Evolutionary conservation across 2,329 filamentous ascomycete genomes (phyloP).

Genomic region (Septoria linicola): DNA sequence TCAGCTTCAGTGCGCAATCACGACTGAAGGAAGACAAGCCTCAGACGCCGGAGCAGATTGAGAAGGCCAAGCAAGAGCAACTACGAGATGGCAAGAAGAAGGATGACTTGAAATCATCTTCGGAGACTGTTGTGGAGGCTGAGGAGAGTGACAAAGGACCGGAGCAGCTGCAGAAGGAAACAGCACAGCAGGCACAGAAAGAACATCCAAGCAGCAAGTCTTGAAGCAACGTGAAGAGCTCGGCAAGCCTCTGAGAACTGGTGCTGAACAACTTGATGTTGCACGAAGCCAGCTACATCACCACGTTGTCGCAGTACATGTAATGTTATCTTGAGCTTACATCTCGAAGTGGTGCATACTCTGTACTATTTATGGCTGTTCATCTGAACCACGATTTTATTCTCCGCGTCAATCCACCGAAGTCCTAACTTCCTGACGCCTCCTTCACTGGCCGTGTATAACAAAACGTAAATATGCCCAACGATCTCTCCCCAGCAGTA

Average conservation of each 20-base stretch:
- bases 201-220: conserved; percentile 35
- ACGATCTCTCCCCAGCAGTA: conserved; percentile 78
- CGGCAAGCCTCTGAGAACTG: too few species aligned
- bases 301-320: too few species aligned
- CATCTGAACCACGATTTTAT: conserved; percentile 56
- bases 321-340: too few species aligned
- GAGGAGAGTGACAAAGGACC: conserved; percentile 47
- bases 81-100: conserved; percentile 44
- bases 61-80: conserved; percentile 47
- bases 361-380: too few species aligned
- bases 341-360: too few species aligned
- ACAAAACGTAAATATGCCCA: conserved; percentile 69
- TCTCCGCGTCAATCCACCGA: conserved; percentile 66
- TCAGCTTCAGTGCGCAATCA: conserved; percentile 37
- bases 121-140: conserved; percentile 45
- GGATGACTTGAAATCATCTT: conserved; percentile 44
- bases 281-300: too few species aligned
- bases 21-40: conserved; percentile 44
- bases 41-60: conserved; percentile 41
- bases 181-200: conserved; percentile 43
- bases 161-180: conserved; percentile 47
- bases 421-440: conserved; percentile 58
- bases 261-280: too few species aligned
- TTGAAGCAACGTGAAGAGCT: too few species aligned
- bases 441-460: conserved; percentile 70